A percentile compares a stretch with the other conserved stretches of the same genome.
Conservation (phyloP, 768 basidiomycete species). For the Psilocybe tampanensis region DNA sequence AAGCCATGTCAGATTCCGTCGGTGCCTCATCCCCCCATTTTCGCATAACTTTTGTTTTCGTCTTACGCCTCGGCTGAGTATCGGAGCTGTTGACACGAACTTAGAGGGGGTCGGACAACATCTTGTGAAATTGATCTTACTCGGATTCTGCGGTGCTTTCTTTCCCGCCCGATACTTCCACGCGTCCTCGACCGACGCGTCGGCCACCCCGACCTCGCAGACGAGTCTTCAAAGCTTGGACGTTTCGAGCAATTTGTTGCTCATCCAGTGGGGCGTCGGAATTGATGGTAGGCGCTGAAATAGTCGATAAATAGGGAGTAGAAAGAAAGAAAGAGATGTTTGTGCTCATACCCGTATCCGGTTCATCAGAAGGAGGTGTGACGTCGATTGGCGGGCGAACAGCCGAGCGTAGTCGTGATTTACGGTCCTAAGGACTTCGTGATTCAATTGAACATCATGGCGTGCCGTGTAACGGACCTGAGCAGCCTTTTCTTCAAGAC, state of each 20-base stretch:
- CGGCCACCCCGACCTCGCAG: constrained; percentile 75
- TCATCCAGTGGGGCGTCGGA: constrained; percentile 67
- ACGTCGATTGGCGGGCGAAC: constrained; percentile 35
- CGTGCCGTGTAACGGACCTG: constrained; percentile 42
- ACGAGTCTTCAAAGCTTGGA: constrained; percentile 85
- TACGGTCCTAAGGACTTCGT: constrained; percentile 59
- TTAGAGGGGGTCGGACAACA: not conserved
- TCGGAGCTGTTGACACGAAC: constrained; percentile 53
- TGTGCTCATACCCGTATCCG: constrained; percentile 47
- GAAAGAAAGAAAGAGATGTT: constrained; percentile 38
- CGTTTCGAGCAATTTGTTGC: constrained; percentile 90
- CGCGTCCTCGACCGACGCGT: constrained; percentile 53
- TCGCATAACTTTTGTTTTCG: constrained; percentile 72
- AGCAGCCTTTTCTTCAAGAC: constrained; percentile 75
- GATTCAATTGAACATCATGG: constrained; percentile 4
- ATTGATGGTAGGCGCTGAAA: constrained; percentile 30
- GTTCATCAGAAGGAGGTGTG: constrained; percentile 64
- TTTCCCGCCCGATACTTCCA: constrained; percentile 48
- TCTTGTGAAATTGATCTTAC: constrained; percentile 44
- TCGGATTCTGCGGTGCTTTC: constrained; percentile 72
- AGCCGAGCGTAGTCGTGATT: constrained; percentile 56
- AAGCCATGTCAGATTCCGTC: constrained; percentile 88
- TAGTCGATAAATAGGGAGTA: constrained; percentile 33
- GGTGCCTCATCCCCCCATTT: constrained; percentile 91
- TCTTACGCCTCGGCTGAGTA: constrained; percentile 59